Percentiles rank a stretch among this genome's conserved stretches.
Conservation (phyloP, 176 grass and related monocot species). For the Musa itinerans region DNA sequence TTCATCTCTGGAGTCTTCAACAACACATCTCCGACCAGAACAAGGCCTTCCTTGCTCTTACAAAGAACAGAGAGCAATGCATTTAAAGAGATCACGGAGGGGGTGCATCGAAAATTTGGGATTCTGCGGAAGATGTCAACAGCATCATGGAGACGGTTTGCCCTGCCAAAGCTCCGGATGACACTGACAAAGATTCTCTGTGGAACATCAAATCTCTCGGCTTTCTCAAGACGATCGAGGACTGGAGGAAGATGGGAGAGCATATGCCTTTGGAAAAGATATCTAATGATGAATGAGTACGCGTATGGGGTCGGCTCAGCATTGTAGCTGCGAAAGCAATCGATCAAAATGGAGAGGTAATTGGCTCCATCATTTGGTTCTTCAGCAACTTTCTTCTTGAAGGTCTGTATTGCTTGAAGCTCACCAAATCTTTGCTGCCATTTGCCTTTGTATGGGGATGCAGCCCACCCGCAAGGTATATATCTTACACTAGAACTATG, state of each 20-base stretch:
- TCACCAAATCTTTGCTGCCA: slow-evolving; percentile 5
- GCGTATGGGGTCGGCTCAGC: slow-evolving; percentile 1
- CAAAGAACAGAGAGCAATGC: slow-evolving; percentile 25
- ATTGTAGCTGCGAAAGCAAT: slow-evolving; percentile 11
- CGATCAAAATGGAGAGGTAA: slow-evolving; percentile 7
- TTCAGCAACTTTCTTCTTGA: slow-evolving; percentile 14
- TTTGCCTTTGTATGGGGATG: slow-evolving; percentile 9
- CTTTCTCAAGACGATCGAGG: slow-evolving; percentile 18
- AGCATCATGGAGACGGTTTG: slow-evolving; percentile 18
- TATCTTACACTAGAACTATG: neutral
- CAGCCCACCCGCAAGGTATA: neutral
- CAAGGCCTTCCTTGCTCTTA: slow-evolving; percentile 23
- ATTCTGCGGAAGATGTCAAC: slow-evolving; percentile 32
- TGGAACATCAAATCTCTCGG: slow-evolving; percentile 8
- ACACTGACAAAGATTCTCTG: slow-evolving; percentile 26
- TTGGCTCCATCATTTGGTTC: neutral
- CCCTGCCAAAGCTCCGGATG: slow-evolving; percentile 9
- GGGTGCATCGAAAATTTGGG: slow-evolving; percentile 21
- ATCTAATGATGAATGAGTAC: slow-evolving; percentile 12
- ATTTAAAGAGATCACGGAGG: slow-evolving; percentile 18
- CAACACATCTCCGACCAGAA: slow-evolving; percentile 31
- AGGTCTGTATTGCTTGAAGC: slow-evolving; percentile 10
- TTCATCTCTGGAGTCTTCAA: slow-evolving; percentile 27
- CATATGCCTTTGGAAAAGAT: slow-evolving; percentile 2
- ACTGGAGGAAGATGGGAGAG: neutral